phyloP scores from a whole-genome alignment of 208 protist species.

The Acanthamoeba rhysodes region DNA sequence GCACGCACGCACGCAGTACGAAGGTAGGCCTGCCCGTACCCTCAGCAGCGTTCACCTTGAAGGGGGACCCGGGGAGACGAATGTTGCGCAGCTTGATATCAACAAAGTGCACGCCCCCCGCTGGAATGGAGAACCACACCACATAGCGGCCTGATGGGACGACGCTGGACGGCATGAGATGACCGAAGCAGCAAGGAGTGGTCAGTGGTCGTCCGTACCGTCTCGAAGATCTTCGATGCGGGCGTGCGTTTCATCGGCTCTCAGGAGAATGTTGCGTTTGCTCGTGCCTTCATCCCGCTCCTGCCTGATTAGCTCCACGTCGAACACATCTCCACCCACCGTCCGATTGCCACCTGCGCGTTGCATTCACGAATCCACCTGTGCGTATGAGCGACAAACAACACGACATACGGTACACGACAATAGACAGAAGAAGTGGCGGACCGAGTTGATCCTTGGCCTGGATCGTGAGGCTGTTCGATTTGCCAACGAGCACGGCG shows the following conservation, averaged over 20 bases:
- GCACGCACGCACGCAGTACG: neutral
- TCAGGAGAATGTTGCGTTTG: constrained; percentile 10
- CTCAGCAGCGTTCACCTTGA: neutral
- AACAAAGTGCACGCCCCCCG: neutral
- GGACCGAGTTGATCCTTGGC: constrained; percentile 24
- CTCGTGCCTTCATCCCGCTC: constrained; percentile 18
- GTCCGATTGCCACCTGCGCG: neutral
- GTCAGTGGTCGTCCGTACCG: neutral
- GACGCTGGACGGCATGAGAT: neutral
- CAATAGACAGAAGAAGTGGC: neutral
- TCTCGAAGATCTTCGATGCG: constrained; percentile 41
- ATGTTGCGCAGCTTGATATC: constrained; percentile 6
- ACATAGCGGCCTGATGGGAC: neutral
- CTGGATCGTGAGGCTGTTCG: neutral
- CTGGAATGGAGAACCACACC: neutral
- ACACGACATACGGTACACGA: neutral
- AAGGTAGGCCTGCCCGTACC: neutral
- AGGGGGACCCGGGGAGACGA: neutral
- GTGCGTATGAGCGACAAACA: neutral
- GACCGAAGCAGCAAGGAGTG: neutral
- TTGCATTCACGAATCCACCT: neutral
- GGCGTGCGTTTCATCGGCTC: neutral
- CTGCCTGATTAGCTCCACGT: constrained; percentile 33
- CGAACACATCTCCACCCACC: constrained; percentile 24
- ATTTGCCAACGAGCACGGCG: neutral